phyloP scores from a whole-genome alignment of 106 monocot genomes.

The Amphibolis antarctica region DNA sequence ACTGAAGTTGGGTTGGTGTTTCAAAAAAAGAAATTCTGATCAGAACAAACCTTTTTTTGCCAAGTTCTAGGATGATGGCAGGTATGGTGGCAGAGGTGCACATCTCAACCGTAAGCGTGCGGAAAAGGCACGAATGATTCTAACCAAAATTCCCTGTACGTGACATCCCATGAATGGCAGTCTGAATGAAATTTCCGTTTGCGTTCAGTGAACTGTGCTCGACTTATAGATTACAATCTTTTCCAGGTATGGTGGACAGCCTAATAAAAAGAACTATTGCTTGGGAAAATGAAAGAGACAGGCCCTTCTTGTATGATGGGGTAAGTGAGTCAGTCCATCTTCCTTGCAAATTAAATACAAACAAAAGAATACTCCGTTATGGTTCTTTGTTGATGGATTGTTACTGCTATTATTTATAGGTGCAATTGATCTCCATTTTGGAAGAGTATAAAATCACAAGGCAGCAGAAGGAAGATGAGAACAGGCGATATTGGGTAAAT shows the following conservation, averaged over 20 bases:
- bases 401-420: slow-evolving; percentile 37
- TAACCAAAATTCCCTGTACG: slow-evolving; percentile 76
- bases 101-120: slow-evolving; percentile 84
- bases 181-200: too few species aligned
- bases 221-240: too few species aligned
- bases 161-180: neutral
- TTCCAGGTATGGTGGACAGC: slow-evolving; percentile 67
- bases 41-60: neutral
- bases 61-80: slow-evolving; percentile 53
- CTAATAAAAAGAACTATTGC: slow-evolving; percentile 57
- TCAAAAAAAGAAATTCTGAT: too few species aligned
- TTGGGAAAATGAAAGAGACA: slow-evolving; percentile 77
- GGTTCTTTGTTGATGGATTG: too few species aligned
- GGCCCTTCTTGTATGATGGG: slow-evolving; percentile 82
- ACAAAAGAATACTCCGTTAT: too few species aligned
- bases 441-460: slow-evolving; percentile 70
- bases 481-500: slow-evolving; percentile 62
- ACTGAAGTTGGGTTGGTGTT: too few species aligned
- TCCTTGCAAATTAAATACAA: too few species aligned
- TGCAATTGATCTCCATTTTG: slow-evolving; percentile 62
- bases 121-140: slow-evolving; percentile 61
- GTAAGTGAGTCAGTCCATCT: slow-evolving; percentile 38
- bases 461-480: slow-evolving; percentile 80
- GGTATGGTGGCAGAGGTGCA: slow-evolving; percentile 68
- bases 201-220: too few species aligned